Percentiles rank a stretch among this genome's conserved stretches.
These are phyloP conservation scores for Seiridium cupressi DNA, from an alignment of 2,329 filamentous ascomycete genomes.

Conservation along the genomic window DNA sequence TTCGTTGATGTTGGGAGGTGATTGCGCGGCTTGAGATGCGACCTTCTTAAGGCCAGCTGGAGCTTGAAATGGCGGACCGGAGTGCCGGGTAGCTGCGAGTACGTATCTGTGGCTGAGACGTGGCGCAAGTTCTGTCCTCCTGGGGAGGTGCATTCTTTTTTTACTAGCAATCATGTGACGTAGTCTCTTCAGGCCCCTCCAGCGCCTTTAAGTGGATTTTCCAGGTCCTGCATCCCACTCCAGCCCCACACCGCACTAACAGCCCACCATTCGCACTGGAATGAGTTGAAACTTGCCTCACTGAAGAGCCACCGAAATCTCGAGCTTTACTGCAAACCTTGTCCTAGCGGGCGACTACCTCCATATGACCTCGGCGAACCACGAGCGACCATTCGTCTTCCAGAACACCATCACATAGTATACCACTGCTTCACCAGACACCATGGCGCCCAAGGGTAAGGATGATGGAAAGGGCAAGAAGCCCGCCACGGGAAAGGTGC, in stretches of 20 bases:
- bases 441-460: slow-evolving; percentile 72
- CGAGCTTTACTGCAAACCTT: neutral
- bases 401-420: neutral
- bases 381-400: too few relatives aligned
- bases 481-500: slow-evolving; percentile 55
- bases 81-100: neutral
- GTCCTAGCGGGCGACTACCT: neutral
- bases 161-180: slow-evolving; percentile 13
- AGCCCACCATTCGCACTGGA: slow-evolving; percentile 18
- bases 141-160: too few relatives aligned
- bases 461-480: slow-evolving; percentile 54
- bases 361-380: neutral
- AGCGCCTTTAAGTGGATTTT: neutral
- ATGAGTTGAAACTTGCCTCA: slow-evolving; percentile 11
- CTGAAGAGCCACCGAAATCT: slow-evolving; percentile 8
- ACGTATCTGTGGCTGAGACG: neutral
- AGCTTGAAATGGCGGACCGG: neutral
- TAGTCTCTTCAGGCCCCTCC: slow-evolving; percentile 10
- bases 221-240: neutral
- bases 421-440: slow-evolving; percentile 15
- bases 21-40: slow-evolving; percentile 9
- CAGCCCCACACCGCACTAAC: slow-evolving; percentile 18
- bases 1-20: slow-evolving; percentile 3
- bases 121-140: neutral
- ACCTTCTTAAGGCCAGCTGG: slow-evolving; percentile 4